phyloP scores from a whole-genome alignment of 2,329 filamentous ascomycete genomes.

The Pseudocercospora fijiensis region DNA sequence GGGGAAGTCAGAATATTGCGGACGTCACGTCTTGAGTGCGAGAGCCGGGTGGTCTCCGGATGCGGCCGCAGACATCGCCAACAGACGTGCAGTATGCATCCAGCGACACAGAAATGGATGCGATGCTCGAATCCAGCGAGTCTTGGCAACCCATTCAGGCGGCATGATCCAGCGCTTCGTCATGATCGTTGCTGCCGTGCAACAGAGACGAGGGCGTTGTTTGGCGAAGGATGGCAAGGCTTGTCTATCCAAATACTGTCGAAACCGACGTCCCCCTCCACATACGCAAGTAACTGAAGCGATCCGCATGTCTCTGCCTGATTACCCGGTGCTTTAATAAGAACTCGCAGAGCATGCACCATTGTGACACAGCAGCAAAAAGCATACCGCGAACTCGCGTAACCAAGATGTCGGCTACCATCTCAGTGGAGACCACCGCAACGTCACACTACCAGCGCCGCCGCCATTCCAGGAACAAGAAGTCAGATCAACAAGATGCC shows the following conservation, averaged over 20 bases:
- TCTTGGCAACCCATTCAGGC: conserved; percentile 3
- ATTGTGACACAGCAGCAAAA: conserved; percentile 24
- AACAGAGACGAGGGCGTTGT: conserved; percentile 1
- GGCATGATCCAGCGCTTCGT: conserved; percentile 2
- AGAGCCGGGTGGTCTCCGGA: background rate
- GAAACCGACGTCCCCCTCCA: conserved; percentile 1
- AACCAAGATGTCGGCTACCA: conserved; percentile 20
- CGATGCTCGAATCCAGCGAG: conserved; percentile 1
- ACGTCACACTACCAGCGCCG: conserved; percentile 26
- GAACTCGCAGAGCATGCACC: conserved; percentile 8
- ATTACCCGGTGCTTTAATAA: conserved; percentile 6
- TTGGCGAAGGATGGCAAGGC: conserved; percentile 1
- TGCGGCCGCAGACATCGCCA: conserved; percentile 1
- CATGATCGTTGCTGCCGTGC: conserved; percentile 6
- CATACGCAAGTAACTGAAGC: background rate
- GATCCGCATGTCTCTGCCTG: conserved; percentile 5
- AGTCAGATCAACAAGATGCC: conserved; percentile 25
- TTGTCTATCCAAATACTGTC: background rate
- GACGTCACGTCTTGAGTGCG: background rate
- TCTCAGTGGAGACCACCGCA: conserved; percentile 13
- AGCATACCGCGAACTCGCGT: background rate
- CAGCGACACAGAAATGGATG: background rate
- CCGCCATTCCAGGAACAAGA: conserved; percentile 30
- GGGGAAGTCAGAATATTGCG: background rate
- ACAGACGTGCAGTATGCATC: background rate